These are phyloP conservation scores for Diplodia corticola DNA, from an alignment of 2,329 filamentous ascomycete genomes.

Conservation along the genomic window DNA sequence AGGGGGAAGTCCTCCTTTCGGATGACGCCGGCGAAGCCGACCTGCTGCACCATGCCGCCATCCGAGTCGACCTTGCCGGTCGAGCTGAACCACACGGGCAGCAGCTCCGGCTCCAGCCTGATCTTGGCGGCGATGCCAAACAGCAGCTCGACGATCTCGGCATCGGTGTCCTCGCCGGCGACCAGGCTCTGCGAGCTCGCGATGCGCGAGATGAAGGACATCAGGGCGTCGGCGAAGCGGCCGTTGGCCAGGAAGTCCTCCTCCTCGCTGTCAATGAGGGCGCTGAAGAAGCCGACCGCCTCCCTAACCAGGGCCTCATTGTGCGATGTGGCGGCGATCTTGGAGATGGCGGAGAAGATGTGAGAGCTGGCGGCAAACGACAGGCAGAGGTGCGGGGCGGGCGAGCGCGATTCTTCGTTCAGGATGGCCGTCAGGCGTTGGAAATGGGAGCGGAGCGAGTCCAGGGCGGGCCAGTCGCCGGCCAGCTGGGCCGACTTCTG, in stretches of 20 bases:
- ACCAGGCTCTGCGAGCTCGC: slow-evolving; percentile 71
- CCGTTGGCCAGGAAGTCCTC: slow-evolving; percentile 89
- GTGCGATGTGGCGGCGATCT: slow-evolving; percentile 81
- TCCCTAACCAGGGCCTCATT: slow-evolving; percentile 85
- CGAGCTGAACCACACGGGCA: slow-evolving; percentile 86
- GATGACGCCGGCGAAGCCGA: slow-evolving; percentile 78
- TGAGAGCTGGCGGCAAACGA: slow-evolving; percentile 82
- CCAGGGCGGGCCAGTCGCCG: slow-evolving; percentile 53
- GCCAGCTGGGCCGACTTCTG: slow-evolving; percentile 55
- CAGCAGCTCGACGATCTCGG: slow-evolving; percentile 84
- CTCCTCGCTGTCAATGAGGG: slow-evolving; percentile 92
- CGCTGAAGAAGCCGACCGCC: slow-evolving; percentile 82
- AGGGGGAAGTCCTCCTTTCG: slow-evolving; percentile 91
- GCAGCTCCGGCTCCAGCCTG: slow-evolving; percentile 78
- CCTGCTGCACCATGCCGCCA: slow-evolving; percentile 52
- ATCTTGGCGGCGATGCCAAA: slow-evolving; percentile 98
- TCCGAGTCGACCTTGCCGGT: slow-evolving; percentile 45
- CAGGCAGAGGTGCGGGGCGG: slow-evolving; percentile 88
- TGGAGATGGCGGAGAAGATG: slow-evolving; percentile 84
- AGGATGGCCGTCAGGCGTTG: slow-evolving; percentile 66
- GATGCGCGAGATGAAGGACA: slow-evolving; percentile 80
- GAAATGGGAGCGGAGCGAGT: slow-evolving; percentile 54
- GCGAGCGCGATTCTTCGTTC: slow-evolving; percentile 83
- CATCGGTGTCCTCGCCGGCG: slow-evolving; percentile 79
- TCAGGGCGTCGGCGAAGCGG: slow-evolving; percentile 81